Conservation (phyloP, 1,139 yeast genomes). For the Debaryomyces psychrophilus region DNA sequence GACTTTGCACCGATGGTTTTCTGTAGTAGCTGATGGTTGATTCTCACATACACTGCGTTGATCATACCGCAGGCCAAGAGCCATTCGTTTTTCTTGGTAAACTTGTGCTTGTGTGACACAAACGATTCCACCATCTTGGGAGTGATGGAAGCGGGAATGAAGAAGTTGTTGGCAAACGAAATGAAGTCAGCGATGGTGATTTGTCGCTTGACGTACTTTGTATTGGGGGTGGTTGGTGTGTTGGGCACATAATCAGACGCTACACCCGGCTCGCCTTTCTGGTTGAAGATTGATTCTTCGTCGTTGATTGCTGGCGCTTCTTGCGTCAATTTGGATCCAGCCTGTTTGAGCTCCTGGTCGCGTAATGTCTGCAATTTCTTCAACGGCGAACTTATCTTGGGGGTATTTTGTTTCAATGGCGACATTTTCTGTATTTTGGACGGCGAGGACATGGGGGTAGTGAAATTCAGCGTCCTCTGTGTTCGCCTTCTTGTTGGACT, state of each 20-base stretch:
- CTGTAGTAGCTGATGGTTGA: slow-evolving; percentile 51
- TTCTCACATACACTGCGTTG: slow-evolving; percentile 57
- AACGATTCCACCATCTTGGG: slow-evolving; percentile 54
- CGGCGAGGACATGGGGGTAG: slow-evolving; percentile 14
- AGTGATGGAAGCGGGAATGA: slow-evolving; percentile 58
- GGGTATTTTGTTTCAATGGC: slow-evolving; percentile 17
- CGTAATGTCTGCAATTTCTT: slow-evolving; percentile 29
- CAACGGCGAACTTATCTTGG: slow-evolving; percentile 32
- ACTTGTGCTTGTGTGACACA: slow-evolving; percentile 51
- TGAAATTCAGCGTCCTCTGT: slow-evolving; percentile 16
- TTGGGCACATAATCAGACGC: slow-evolving; percentile 12
- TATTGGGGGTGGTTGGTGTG: slow-evolving; percentile 19
- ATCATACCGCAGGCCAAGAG: slow-evolving; percentile 67
- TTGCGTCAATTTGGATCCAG: slow-evolving; percentile 6
- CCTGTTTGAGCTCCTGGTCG: slow-evolving; percentile 17
- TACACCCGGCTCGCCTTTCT: slow-evolving; percentile 17
- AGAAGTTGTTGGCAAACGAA: slow-evolving; percentile 63
- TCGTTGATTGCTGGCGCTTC: slow-evolving; percentile 18
- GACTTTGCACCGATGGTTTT: slow-evolving; percentile 52
- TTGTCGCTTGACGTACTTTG: slow-evolving; percentile 30
- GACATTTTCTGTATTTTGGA: slow-evolving; percentile 9
- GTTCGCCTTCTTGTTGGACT: slow-evolving; percentile 19
- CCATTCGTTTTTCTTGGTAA: slow-evolving; percentile 62
- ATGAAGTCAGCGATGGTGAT: slow-evolving; percentile 54
- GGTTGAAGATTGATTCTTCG: slow-evolving; percentile 38